A percentile compares a stretch with the other conserved stretches of the same genome.
Evolutionary conservation across 768 basidiomycete species (phyloP).

Genomic region (Tulasnella sp.): DNA sequence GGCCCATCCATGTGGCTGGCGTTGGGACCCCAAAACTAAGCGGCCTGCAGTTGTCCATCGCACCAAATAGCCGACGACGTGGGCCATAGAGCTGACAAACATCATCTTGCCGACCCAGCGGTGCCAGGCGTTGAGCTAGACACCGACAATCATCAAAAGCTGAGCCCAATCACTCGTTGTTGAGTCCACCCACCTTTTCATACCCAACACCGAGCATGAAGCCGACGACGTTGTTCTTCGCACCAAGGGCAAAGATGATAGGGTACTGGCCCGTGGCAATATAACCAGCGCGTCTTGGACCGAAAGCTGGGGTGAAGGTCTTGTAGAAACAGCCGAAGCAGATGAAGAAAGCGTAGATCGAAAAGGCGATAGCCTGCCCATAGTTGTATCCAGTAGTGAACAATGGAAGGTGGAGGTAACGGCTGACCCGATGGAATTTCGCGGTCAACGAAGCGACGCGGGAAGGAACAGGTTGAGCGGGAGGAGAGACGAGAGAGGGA

Average conservation of each 20-base stretch:
- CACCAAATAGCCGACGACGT: slow-evolving; percentile 54
- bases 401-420: slow-evolving; percentile 10
- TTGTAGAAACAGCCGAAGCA: slow-evolving; percentile 18
- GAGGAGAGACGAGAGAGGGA: neutral
- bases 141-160: neutral
- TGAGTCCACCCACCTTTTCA: slow-evolving; percentile 18
- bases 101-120: slow-evolving; percentile 61
- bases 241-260: slow-evolving; percentile 23
- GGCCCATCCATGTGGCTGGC: slow-evolving; percentile 43
- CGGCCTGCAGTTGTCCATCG: slow-evolving; percentile 39
- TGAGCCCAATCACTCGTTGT: neutral
- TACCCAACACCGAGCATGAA: slow-evolving; percentile 26
- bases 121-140: slow-evolving; percentile 69
- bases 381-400: slow-evolving; percentile 13
- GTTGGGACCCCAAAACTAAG: slow-evolving; percentile 39
- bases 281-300: slow-evolving; percentile 10
- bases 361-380: neutral
- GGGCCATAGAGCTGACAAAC: slow-evolving; percentile 57
- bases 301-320: slow-evolving; percentile 12
- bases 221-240: slow-evolving; percentile 31
- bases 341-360: slow-evolving; percentile 24
- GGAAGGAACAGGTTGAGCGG: neutral
- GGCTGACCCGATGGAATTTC: slow-evolving; percentile 14
- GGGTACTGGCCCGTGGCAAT: slow-evolving; percentile 26
- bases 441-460: slow-evolving; percentile 12